Evolutionary conservation across 805 yeast genomes (phyloP).

Genomic region (Debaryomyces tyrocola): DNA sequence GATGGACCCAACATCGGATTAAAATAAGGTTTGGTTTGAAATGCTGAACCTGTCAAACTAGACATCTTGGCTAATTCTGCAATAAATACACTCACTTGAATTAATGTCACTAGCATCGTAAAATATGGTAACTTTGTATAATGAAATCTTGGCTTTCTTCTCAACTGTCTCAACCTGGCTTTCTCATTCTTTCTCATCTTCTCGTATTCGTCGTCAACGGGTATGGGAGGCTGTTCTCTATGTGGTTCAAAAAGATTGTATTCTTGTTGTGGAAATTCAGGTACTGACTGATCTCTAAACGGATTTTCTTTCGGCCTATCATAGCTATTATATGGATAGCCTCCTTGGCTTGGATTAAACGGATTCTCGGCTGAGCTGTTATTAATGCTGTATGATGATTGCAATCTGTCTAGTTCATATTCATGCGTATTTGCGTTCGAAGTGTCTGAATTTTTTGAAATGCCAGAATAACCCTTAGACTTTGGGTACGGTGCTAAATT

Average conservation of each 20-base stretch:
- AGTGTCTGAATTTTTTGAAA: background rate
- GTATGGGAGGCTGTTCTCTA: slow-evolving; percentile 5
- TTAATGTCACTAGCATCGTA: slow-evolving; percentile 40
- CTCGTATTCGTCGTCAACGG: slow-evolving; percentile 11
- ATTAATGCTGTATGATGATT: background rate
- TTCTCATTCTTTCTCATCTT: slow-evolving; percentile 19
- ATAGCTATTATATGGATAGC: background rate
- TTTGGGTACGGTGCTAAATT: background rate
- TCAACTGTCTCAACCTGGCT: slow-evolving; percentile 22
- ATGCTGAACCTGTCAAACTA: slow-evolving; percentile 57
- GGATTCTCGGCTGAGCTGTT: background rate
- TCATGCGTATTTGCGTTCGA: background rate
- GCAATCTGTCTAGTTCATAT: background rate
- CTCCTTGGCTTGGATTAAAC: background rate
- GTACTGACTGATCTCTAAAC: slow-evolving; percentile 1
- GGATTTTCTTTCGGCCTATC: slow-evolving; percentile 2
- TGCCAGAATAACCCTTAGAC: background rate
- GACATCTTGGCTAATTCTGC: slow-evolving; percentile 62
- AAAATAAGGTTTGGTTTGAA: slow-evolving; percentile 69
- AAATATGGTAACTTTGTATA: slow-evolving; percentile 41
- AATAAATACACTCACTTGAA: slow-evolving; percentile 57
- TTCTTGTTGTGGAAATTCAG: slow-evolving; percentile 1
- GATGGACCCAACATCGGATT: slow-evolving; percentile 83
- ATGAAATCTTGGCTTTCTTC: slow-evolving; percentile 33
- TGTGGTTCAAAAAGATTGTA: slow-evolving; percentile 1